Evolutionary conservation across 176 grass and related monocot species (phyloP), one percentile per base, ranked within the genome.

Genomic region (Triticum monococcum): DNA sequence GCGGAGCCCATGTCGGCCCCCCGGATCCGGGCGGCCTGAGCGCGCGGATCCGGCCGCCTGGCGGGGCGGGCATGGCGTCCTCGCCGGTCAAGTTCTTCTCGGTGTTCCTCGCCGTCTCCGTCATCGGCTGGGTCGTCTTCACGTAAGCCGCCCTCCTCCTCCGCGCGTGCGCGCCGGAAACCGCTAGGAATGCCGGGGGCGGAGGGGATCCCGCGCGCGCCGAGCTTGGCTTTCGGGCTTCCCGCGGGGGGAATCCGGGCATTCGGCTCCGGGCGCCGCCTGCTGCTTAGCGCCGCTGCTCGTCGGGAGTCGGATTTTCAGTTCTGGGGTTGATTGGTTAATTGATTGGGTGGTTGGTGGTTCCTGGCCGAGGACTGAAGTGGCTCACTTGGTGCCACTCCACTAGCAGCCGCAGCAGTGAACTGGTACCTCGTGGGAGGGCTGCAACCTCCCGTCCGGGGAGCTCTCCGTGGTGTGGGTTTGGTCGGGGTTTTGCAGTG

Each of bases 1-100:
- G 31, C 2, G 78, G 79, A 43, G 88, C 31, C 57, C 72, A 86
- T 77, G 88, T 5, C 38, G 69, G 60, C 66, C 83, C 81, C 36
- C 68, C 80, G 84, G 91, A 90, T 93, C 89, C 87, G 78, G 81
- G 71, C 72, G 69, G 77, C 65, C 69, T 89, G 91, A 88, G 79
- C 83, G 74, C 3, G 41, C 41, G 41, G 90, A 83, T 86, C 86
- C 75, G 23, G 63, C 18, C 7, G 52, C 46, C 20, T 2, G 70
- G 12, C 30, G 6, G 68, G 68, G 35, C 36, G 81, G 63, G 33
- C 86, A 98, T 98, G 97, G 97, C 97, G 36, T 98, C 97, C n/a
- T 98, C 97, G 59, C 97, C 94, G 60, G 97, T 94, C 36, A 96
- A 98, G 94, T 96, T 98, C 90, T 94, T 98, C 94, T 92, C 92